Evolutionary conservation across 2,329 filamentous ascomycete genomes (phyloP).

Genomic region (Nigrospora oryzae): DNA sequence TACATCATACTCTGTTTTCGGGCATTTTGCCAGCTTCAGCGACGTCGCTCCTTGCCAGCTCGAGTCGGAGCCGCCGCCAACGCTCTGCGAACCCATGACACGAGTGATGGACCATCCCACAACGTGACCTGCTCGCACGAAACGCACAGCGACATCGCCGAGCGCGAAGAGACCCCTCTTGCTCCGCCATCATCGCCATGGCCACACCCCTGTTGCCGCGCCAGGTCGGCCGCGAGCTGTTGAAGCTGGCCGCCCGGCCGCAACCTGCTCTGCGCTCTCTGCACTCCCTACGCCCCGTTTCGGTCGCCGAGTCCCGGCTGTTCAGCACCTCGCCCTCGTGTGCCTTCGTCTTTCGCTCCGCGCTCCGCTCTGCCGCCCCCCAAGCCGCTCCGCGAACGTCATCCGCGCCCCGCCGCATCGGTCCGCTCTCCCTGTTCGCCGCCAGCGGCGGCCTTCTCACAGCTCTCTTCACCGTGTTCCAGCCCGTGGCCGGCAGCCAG

Average conservation of each 20-base stretch:
- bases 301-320: neutral
- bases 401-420: neutral
- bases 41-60: too few species aligned
- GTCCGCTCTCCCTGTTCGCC: constrained; percentile 14
- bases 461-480: constrained; percentile 14
- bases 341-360: neutral
- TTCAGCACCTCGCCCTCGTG: neutral
- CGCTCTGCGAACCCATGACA: neutral
- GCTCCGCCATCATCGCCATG: neutral
- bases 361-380: neutral
- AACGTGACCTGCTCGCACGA: neutral
- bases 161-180: neutral
- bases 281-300: too few species aligned
- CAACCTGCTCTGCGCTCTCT: neutral
- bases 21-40: too few species aligned
- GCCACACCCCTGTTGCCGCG: neutral
- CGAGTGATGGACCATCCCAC: neutral
- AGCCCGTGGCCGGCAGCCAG: constrained; percentile 11
- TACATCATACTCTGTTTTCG: neutral
- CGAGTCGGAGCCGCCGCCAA: too few species aligned
- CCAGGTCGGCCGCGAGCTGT: neutral
- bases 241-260: neutral
- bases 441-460: constrained; percentile 17
- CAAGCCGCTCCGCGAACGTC: neutral
- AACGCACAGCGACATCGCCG: neutral